Percentiles rank a stretch among this genome's conserved stretches.
These are phyloP conservation scores for Corylus heterophylla DNA, from an alignment of 306 rosid genomes.

Conservation along the genomic window DNA sequence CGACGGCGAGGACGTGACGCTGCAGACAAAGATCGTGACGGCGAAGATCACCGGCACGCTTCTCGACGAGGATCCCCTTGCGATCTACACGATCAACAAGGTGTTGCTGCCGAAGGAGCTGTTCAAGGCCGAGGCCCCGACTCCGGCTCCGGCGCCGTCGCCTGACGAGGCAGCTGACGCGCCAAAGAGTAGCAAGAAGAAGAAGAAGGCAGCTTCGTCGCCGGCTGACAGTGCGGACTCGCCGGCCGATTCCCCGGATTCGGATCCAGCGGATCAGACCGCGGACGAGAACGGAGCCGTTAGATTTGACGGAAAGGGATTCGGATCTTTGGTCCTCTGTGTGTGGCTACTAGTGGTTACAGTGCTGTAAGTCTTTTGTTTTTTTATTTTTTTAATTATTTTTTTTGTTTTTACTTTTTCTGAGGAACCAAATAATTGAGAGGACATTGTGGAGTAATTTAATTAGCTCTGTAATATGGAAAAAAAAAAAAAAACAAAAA, in stretches of 20 bases:
- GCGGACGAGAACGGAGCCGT: constrained; percentile 46
- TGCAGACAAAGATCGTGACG: constrained; percentile 53
- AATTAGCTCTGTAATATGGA: neutral
- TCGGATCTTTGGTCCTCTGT: constrained; percentile 10
- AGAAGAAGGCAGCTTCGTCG: constrained; percentile 23
- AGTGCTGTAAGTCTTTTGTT: constrained; percentile 35
- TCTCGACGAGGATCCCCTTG: constrained; percentile 68
- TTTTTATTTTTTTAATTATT: neutral
- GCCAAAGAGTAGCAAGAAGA: constrained; percentile 47
- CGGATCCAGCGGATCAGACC: constrained; percentile 54
- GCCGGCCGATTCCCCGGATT: constrained; percentile 39
- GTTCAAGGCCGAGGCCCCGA: constrained; percentile 48
- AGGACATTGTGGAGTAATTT: neutral
- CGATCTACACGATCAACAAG: constrained; percentile 54
- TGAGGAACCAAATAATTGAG: neutral
- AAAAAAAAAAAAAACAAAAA: neutral
- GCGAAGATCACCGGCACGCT: constrained; percentile 67
- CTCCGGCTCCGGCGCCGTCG: constrained; percentile 60
- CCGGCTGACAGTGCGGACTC: constrained; percentile 19
- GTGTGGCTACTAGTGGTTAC: constrained; percentile 35
- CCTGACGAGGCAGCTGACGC: constrained; percentile 61
- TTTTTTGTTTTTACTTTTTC: constrained; percentile 4
- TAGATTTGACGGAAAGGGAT: constrained; percentile 33
- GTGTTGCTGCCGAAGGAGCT: constrained; percentile 73
- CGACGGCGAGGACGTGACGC: constrained; percentile 67